phyloP scores from a whole-genome alignment of 768 basidiomycete species.

The Kondoa malvinella region DNA sequence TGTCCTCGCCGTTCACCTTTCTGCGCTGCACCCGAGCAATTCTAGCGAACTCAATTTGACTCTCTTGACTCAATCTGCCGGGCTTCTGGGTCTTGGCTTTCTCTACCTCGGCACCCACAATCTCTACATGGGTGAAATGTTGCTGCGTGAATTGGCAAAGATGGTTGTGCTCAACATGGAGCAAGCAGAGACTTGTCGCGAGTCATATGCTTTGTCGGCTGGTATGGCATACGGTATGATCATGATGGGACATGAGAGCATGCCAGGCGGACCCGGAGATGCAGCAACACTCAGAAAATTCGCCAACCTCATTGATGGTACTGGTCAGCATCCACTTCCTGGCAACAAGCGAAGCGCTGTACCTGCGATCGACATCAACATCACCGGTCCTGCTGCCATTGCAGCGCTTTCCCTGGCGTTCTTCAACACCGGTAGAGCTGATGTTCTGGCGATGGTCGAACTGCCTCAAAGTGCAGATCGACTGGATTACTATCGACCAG shows the following conservation, averaged over 20 bases:
- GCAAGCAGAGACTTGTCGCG: slow-evolving; percentile 69
- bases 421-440: slow-evolving; percentile 60
- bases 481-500: slow-evolving; percentile 72
- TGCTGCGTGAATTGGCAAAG: slow-evolving; percentile 64
- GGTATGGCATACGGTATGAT: slow-evolving; percentile 89
- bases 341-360: slow-evolving; percentile 12
- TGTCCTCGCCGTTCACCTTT: slow-evolving; percentile 77
- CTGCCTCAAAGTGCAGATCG: slow-evolving; percentile 65
- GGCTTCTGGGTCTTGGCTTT: slow-evolving; percentile 69
- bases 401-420: slow-evolving; percentile 87
- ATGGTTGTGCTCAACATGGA: slow-evolving; percentile 63
- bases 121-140: slow-evolving; percentile 79
- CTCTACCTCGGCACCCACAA: slow-evolving; percentile 77
- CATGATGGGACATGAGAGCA: slow-evolving; percentile 69
- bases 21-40: slow-evolving; percentile 73
- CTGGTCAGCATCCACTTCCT: slow-evolving; percentile 7
- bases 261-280: slow-evolving; percentile 56
- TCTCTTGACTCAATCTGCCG: slow-evolving; percentile 73
- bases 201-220: slow-evolving; percentile 75
- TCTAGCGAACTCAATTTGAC: slow-evolving; percentile 77
- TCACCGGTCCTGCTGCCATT: slow-evolving; percentile 81
- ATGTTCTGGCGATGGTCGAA: slow-evolving; percentile 67
- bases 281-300: slow-evolving; percentile 50
- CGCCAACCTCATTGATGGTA: slow-evolving; percentile 42
- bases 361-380: slow-evolving; percentile 53